Evolutionary conservation across 345 rosid species (phyloP), one percentile per base, ranked within the genome.

Genomic region (Pistacia atlantica): DNA sequence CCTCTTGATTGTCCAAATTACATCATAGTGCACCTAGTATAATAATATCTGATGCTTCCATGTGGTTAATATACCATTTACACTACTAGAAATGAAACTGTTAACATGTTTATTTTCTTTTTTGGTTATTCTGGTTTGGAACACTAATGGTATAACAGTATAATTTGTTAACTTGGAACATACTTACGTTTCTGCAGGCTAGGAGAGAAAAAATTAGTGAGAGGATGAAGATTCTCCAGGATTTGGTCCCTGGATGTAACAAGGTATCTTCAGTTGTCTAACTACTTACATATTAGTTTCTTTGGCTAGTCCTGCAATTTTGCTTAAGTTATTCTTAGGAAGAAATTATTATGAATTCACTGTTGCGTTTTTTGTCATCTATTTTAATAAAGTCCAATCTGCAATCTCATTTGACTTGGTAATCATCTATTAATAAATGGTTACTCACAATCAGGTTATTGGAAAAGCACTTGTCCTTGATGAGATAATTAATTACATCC

Each of bases 401-500:
- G 46, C 60, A 25, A 57, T 61, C 49, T 65, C 45, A 52, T 55
- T 28, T 25, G 28, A 62, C 45, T 33, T 61, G 42, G 31, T 63
- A 60, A 45, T 59, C 1, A 38, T 72, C 54, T 46, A 33, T 65
- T 45, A 33, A 4, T 4, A 33, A 9, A 64, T 22, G 11, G 33
- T 11, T 17, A 6, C 10, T 63, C 63, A 71, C 35, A 20, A 59
- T 78, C 90, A 96, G 99, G 90, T 96, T 51, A 93, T 94, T 22
- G 99, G 99, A 69, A 96, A 96, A 87, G 99, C 99, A 5, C 91
- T 90, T 67, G 99, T 96, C 55, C 95, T 96, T 31, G 99, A 96
- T 76, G 99, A 96, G 88, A 96, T 96, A 78, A 96, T 96, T 82
- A 96, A 96, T 78, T 96, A 96, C 80, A 84, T 96, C 65, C 98